These are phyloP conservation scores for grape (Vitis vinifera) DNA, from an alignment of 164 flowering plant species.

Conservation along the genomic window DNA sequence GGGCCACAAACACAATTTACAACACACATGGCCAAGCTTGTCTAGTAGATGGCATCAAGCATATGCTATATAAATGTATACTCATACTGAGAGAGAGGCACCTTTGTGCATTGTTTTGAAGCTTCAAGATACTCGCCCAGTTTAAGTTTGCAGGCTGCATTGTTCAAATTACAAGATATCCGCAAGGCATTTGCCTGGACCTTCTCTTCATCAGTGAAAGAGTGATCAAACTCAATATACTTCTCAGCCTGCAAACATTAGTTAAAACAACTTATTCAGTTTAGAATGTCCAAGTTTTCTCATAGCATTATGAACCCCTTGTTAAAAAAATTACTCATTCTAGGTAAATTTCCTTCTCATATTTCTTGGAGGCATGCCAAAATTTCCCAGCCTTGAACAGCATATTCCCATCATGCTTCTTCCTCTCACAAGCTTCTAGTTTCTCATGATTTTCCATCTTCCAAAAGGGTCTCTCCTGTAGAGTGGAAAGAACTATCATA, in stretches of 20 bases:
- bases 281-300: neutral
- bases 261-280: neutral
- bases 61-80: too few species aligned
- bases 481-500: neutral
- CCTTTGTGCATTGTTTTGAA: slow-evolving; percentile 52
- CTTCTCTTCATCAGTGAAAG: slow-evolving; percentile 53
- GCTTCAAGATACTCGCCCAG: slow-evolving; percentile 43
- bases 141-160: slow-evolving; percentile 59
- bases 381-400: slow-evolving; percentile 47
- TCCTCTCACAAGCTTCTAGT: slow-evolving; percentile 41
- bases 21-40: too few species aligned
- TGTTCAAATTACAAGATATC: slow-evolving; percentile 48
- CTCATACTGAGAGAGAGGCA: slow-evolving; percentile 3
- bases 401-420: slow-evolving; percentile 51
- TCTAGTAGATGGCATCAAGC: too few species aligned
- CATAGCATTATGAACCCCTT: neutral
- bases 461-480: slow-evolving; percentile 50
- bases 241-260: slow-evolving; percentile 50
- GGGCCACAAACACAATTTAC: too few species aligned
- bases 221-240: slow-evolving; percentile 47
- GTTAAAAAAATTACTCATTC: neutral
- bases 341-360: slow-evolving; percentile 37
- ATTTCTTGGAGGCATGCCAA: slow-evolving; percentile 47
- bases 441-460: slow-evolving; percentile 49
- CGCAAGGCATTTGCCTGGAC: slow-evolving; percentile 31